Evolutionary conservation across 1,139 yeast species (phyloP).

Genomic region (Trichomonascaceae sp.): DNA sequence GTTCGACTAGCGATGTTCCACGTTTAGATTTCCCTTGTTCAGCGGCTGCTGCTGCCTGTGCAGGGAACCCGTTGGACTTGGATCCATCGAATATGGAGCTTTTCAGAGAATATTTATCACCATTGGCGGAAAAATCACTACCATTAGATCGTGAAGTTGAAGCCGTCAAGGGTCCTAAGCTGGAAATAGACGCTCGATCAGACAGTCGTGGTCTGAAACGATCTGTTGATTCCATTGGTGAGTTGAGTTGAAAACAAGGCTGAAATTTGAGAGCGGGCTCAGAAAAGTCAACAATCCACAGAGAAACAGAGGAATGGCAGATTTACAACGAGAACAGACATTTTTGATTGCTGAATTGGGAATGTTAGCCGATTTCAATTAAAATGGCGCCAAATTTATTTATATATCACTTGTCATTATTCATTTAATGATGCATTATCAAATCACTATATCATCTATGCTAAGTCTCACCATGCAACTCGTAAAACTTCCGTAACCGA

Average conservation of each 20-base stretch:
- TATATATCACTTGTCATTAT: too few species aligned
- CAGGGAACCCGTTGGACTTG: neutral
- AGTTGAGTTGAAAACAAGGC: neutral
- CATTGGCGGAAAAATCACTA: neutral
- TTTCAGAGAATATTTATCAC: neutral
- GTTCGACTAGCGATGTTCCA: neutral
- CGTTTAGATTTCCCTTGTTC: neutral
- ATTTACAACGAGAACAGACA: too few species aligned
- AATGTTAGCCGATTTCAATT: too few species aligned
- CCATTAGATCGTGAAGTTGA: neutral
- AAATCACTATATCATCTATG: too few species aligned
- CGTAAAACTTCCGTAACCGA: neutral
- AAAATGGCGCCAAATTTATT: too few species aligned
- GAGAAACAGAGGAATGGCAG: too few species aligned
- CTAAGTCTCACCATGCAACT: neutral
- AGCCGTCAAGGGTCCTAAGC: neutral
- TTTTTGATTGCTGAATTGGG: too few species aligned
- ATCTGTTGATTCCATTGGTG: neutral
- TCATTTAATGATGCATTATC: too few species aligned
- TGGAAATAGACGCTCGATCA: neutral
- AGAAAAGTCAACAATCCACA: constrained; percentile 25
- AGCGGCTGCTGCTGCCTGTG: neutral
- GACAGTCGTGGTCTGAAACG: neutral
- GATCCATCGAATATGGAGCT: neutral
- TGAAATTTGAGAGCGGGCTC: constrained; percentile 24